Conservation (phyloP, 2,329 filamentous ascomycete genomes). For the Penicillium sp. region DNA sequence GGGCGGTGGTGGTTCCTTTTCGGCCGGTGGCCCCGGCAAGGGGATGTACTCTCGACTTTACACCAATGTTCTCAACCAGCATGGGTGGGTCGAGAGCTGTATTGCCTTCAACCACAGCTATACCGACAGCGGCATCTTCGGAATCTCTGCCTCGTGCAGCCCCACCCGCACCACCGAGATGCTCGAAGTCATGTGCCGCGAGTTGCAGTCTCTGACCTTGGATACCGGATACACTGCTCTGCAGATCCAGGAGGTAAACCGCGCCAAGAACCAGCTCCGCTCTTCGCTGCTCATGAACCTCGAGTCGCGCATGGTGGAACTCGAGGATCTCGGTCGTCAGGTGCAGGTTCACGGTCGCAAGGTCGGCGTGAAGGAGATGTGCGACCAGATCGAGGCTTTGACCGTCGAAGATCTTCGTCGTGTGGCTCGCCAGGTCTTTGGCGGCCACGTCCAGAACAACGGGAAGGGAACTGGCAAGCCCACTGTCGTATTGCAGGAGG, state of each 20-base stretch:
- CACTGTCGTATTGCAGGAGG: conserved; percentile 92
- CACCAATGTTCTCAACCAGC: conserved; percentile 95
- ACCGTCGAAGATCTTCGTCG: conserved; percentile 75
- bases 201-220: conserved; percentile 72
- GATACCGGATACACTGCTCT: conserved; percentile 70
- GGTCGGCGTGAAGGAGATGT: conserved; percentile 91
- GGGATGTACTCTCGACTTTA: conserved; percentile 98
- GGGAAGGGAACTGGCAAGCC: conserved; percentile 80
- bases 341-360: conserved; percentile 96
- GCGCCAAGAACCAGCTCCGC: conserved; percentile 94
- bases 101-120: conserved; percentile 97
- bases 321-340: conserved; percentile 90
- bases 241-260: conserved; percentile 70
- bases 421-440: conserved; percentile 73
- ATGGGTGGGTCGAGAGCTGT: conserved; percentile 95
- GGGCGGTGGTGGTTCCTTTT: conserved; percentile 93
- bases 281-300: conserved; percentile 93
- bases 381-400: conserved; percentile 73
- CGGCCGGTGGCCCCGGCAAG: conserved; percentile 91
- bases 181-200: conserved; percentile 92
- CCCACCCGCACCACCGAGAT: conserved; percentile 74
- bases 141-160: conserved; percentile 80
- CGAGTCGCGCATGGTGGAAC: conserved; percentile 92
- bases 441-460: conserved; percentile 68
- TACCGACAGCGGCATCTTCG: conserved; percentile 91